phyloP scores from a whole-genome alignment of 2,329 filamentous ascomycete genomes.

The Clarireedia hainanense region DNA sequence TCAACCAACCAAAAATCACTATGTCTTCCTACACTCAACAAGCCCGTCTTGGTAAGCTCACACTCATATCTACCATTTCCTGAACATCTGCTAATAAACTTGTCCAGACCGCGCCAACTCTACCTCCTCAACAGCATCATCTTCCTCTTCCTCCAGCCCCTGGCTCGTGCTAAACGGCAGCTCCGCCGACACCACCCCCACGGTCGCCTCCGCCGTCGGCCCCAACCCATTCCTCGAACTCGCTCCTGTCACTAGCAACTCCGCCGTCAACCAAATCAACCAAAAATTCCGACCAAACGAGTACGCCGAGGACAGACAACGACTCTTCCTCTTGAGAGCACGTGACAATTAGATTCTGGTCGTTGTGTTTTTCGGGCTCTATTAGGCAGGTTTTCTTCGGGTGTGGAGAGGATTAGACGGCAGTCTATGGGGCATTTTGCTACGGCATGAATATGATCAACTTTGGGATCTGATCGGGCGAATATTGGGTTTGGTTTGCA shows the following conservation, averaged over 20 bases:
- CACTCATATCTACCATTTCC: not conserved
- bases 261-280: not conserved
- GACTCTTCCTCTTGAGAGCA: constrained; percentile 6
- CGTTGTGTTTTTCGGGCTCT: not conserved
- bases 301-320: constrained; percentile 4
- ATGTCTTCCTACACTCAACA: constrained; percentile 6
- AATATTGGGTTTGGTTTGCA: not conserved
- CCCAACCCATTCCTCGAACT: constrained; percentile 7
- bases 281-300: not conserved
- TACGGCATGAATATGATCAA: not conserved
- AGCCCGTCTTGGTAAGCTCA: constrained; percentile 4
- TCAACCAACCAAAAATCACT: not conserved
- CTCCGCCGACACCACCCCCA: constrained; percentile 1
- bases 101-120: constrained; percentile 3
- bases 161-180: constrained; percentile 6
- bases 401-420: not conserved
- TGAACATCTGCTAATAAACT: not conserved
- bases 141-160: not conserved
- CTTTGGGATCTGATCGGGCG: not conserved
- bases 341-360: not conserved
- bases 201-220: not conserved
- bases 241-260: not conserved
- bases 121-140: not conserved
- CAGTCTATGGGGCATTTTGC: no score
- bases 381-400: not conserved